Percentiles rank a stretch among this genome's conserved stretches.
phyloP scores from a whole-genome alignment of 805 yeast species.

The Zygotorulaspora sp. region DNA sequence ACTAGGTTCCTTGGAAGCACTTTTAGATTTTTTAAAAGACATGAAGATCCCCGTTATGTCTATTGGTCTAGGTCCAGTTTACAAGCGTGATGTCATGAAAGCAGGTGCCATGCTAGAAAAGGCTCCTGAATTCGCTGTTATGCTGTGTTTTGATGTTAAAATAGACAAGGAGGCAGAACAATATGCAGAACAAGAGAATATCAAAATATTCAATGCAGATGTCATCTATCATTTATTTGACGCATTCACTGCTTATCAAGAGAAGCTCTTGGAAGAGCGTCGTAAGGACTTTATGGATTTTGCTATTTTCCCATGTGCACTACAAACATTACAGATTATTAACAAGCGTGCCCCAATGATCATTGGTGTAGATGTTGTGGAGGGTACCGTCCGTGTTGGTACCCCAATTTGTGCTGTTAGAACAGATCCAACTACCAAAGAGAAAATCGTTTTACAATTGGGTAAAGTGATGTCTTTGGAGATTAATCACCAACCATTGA shows the following conservation, averaged over 20 bases:
- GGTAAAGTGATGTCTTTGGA: slow-evolving; percentile 93
- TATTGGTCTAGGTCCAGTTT: slow-evolving; percentile 96
- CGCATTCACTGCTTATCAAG: slow-evolving; percentile 88
- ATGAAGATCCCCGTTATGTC: slow-evolving; percentile 99
- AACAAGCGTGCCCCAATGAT: slow-evolving; percentile 99
- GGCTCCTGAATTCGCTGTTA: slow-evolving; percentile 93
- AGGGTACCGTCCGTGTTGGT: slow-evolving; percentile 84
- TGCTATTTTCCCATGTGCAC: slow-evolving; percentile 93
- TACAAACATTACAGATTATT: slow-evolving; percentile 91
- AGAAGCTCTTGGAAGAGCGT: slow-evolving; percentile 79
- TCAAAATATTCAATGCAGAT: slow-evolving; percentile 92
- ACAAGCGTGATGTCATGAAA: slow-evolving; percentile 96
- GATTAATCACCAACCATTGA: slow-evolving; percentile 85
- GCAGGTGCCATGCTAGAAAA: slow-evolving; percentile 95
- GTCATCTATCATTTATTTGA: slow-evolving; percentile 96
- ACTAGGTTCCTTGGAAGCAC: slow-evolving; percentile 95
- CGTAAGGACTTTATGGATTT: slow-evolving; percentile 81
- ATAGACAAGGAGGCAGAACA: slow-evolving; percentile 98
- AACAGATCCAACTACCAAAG: slow-evolving; percentile 78
- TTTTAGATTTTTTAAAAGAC: slow-evolving; percentile 92
- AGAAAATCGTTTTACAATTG: slow-evolving; percentile 57
- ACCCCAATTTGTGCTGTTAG: slow-evolving; percentile 96
- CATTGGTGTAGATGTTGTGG: slow-evolving; percentile 95
- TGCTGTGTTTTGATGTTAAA: slow-evolving; percentile 97
- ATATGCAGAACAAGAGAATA: slow-evolving; percentile 89